A percentile compares a stretch with the other conserved stretches of the same genome.
These are phyloP conservation scores for Yarrowia sp. DNA, from an alignment of 805 yeast genomes.

Conservation along the genomic window DNA sequence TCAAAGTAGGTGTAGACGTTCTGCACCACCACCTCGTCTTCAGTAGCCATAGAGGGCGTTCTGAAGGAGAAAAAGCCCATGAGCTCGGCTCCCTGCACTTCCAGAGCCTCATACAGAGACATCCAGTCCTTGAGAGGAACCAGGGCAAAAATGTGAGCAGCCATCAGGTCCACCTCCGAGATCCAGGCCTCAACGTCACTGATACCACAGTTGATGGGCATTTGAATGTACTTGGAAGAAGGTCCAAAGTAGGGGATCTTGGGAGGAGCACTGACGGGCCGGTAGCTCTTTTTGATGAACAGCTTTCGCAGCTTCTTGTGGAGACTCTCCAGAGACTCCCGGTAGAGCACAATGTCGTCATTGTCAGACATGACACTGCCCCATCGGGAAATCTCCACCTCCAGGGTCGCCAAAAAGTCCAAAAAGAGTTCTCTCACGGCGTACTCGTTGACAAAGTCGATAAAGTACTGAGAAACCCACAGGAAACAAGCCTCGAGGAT, in stretches of 20 bases:
- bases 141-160: slow-evolving; percentile 55
- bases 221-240: slow-evolving; percentile 16
- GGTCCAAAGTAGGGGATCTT: slow-evolving; percentile 32
- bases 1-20: slow-evolving; percentile 72
- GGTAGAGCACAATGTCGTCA: slow-evolving; percentile 29
- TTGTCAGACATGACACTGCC: slow-evolving; percentile 2
- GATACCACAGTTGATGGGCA: slow-evolving; percentile 28
- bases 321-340: slow-evolving; percentile 41
- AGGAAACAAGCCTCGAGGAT: slow-evolving; percentile 71
- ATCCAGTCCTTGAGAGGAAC: slow-evolving; percentile 76
- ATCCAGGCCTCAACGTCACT: slow-evolving; percentile 56
- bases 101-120: slow-evolving; percentile 67
- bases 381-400: slow-evolving; percentile 54
- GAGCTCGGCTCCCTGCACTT: slow-evolving; percentile 60
- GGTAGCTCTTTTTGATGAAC: slow-evolving; percentile 43
- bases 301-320: slow-evolving; percentile 66
- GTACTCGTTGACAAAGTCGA: slow-evolving; percentile 70
- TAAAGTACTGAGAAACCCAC: slow-evolving; percentile 68
- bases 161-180: slow-evolving; percentile 59
- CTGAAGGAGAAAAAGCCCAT: slow-evolving; percentile 57
- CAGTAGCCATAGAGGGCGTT: slow-evolving; percentile 41
- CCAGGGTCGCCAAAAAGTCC: slow-evolving; percentile 63
- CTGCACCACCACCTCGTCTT: slow-evolving; percentile 58
- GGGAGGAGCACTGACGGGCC: slow-evolving; percentile 38
- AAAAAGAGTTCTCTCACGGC: slow-evolving; percentile 58